These are phyloP conservation scores for Podila epigama DNA, from an alignment of 192 early-diverging fungal genomes.

Conservation along the genomic window DNA sequence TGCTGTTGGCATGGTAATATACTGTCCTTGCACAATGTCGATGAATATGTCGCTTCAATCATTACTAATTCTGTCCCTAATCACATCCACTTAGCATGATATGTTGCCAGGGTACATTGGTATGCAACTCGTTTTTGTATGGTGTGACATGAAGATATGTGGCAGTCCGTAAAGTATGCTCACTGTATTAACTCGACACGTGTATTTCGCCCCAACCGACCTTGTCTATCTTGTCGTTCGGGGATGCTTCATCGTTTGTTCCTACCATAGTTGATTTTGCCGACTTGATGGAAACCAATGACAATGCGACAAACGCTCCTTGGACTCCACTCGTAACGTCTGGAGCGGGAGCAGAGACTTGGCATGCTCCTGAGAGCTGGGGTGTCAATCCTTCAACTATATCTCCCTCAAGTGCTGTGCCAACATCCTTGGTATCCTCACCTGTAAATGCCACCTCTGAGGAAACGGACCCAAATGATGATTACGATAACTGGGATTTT, in stretches of 20 bases:
- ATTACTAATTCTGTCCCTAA: too few species aligned
- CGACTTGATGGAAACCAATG: slow-evolving; percentile 30
- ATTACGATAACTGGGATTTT: slow-evolving; percentile 33
- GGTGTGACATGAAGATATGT: too few species aligned
- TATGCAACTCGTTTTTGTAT: too few species aligned
- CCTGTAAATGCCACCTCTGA: slow-evolving; percentile 20
- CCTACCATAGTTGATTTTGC: slow-evolving; percentile 26
- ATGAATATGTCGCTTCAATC: neutral
- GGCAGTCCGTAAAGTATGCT: too few species aligned
- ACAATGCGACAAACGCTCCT: slow-evolving; percentile 10
- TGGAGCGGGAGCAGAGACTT: slow-evolving; percentile 23
- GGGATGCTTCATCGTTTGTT: too few species aligned
- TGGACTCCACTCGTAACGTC: slow-evolving; percentile 8
- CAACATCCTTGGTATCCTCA: slow-evolving; percentile 6
- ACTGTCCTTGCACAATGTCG: too few species aligned
- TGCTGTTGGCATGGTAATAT: neutral
- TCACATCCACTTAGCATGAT: too few species aligned
- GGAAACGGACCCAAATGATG: slow-evolving; percentile 26
- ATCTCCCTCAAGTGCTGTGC: slow-evolving; percentile 2
- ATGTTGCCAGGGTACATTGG: too few species aligned
- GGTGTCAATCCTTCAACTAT: slow-evolving; percentile 21
- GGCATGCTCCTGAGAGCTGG: slow-evolving; percentile 46
- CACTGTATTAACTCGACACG: too few species aligned
- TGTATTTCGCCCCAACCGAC: too few species aligned
- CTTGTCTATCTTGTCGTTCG: too few species aligned